Percentiles rank a stretch among this genome's conserved stretches.
phyloP scores from a whole-genome alignment of 768 basidiomycete species.

The Hygrophorus russula region DNA sequence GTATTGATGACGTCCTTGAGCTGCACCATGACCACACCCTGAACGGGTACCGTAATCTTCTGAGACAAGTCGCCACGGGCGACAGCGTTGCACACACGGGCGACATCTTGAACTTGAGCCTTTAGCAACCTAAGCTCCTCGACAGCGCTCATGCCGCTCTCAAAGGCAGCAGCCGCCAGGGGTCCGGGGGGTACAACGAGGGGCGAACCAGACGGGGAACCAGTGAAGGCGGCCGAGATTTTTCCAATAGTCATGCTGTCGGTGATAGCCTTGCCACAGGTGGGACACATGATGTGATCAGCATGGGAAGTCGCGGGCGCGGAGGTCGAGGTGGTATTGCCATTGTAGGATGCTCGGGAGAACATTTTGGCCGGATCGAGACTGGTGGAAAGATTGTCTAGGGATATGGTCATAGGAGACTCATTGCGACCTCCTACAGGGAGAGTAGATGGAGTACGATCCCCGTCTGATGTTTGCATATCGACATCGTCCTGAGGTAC shows the following conservation, averaged over 20 bases:
- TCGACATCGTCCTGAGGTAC: background rate
- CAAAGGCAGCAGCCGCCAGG: slow-evolving; percentile 41
- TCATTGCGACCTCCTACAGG: slow-evolving; percentile 1
- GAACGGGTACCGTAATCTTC: slow-evolving; percentile 60
- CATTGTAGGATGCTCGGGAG: slow-evolving; percentile 14
- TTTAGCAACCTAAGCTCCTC: slow-evolving; percentile 64
- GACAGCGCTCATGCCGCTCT: slow-evolving; percentile 51
- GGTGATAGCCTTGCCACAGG: slow-evolving; percentile 33
- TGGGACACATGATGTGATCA: slow-evolving; percentile 31
- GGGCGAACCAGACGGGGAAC: slow-evolving; percentile 8
- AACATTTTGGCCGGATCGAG: slow-evolving; percentile 16
- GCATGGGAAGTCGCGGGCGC: slow-evolving; percentile 26
- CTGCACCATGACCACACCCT: slow-evolving; percentile 61
- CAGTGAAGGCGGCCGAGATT: slow-evolving; percentile 6
- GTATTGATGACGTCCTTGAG: slow-evolving; percentile 61
- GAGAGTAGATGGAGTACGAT: background rate
- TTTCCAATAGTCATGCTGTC: slow-evolving; percentile 22
- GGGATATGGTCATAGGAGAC: slow-evolving; percentile 25
- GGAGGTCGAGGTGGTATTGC: slow-evolving; percentile 11
- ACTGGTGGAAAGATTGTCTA: slow-evolving; percentile 26
- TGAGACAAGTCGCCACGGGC: slow-evolving; percentile 57
- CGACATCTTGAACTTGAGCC: slow-evolving; percentile 57
- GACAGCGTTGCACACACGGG: slow-evolving; percentile 63
- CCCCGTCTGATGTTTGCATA: background rate
- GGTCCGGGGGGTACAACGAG: slow-evolving; percentile 40